Percentiles rank a stretch among this genome's conserved stretches.
phyloP scores from a whole-genome alignment of 2,329 filamentous ascomycete genomes.

The Fusarium incarnatum region DNA sequence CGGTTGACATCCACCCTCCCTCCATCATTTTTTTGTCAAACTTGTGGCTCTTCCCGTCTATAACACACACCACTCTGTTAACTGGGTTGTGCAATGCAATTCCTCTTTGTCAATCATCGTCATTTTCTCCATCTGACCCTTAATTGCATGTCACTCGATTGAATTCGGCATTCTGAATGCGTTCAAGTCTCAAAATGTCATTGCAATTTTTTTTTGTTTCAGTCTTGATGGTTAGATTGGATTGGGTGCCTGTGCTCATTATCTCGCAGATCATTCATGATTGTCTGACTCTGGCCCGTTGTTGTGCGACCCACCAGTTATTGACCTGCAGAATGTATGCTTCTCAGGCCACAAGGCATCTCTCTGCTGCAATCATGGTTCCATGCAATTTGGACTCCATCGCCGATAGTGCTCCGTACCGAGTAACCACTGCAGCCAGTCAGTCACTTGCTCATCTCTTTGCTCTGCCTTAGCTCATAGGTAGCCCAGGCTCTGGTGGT shows the following conservation, averaged over 20 bases:
- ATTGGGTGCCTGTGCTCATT: constrained; percentile 25
- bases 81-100: neutral
- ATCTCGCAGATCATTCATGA: constrained; percentile 37
- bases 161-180: neutral
- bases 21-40: neutral
- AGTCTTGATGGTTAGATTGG: neutral
- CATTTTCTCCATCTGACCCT: constrained; percentile 10
- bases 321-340: constrained; percentile 30
- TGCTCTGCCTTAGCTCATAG: constrained; percentile 20
- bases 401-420: constrained; percentile 37
- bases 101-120: constrained; percentile 6
- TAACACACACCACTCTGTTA: constrained; percentile 6
- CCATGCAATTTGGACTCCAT: constrained; percentile 36
- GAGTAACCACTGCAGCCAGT: neutral
- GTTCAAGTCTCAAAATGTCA: constrained; percentile 1
- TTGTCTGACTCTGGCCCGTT: constrained; percentile 7
- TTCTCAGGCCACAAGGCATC: constrained; percentile 4
- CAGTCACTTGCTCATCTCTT: constrained; percentile 23
- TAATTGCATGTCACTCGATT: constrained; percentile 18
- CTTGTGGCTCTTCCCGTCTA: constrained; percentile 18
- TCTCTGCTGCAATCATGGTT: constrained; percentile 38
- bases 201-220: neutral
- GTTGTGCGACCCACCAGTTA: constrained; percentile 31
- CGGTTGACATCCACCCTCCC: constrained; percentile 10
- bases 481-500: constrained; percentile 10